Evolutionary conservation across 805 yeast genomes (phyloP).

Genomic region (Kregervanrija delftensis): DNA sequence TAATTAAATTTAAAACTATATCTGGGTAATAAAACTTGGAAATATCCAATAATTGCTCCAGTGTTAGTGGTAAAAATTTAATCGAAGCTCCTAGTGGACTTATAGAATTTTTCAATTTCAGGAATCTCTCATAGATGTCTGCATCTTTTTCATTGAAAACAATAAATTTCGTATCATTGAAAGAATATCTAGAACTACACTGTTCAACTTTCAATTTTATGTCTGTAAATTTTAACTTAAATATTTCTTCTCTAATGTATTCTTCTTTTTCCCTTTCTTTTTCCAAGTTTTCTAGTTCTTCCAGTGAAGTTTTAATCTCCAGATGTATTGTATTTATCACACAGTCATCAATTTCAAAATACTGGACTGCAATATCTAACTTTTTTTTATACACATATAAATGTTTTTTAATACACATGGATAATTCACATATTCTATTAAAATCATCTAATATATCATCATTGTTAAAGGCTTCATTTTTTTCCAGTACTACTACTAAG

Average conservation of each 20-base stretch:
- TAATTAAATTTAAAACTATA: conserved; percentile 26
- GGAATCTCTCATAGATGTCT: conserved; percentile 22
- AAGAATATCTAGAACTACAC: background rate
- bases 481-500: conserved; percentile 29
- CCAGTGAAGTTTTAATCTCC: conserved; percentile 32
- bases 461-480: conserved; percentile 2
- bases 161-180: conserved; percentile 2
- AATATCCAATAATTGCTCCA: conserved; percentile 33
- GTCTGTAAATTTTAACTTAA: background rate
- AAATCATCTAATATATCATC: conserved; percentile 23
- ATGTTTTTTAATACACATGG: conserved; percentile 21
- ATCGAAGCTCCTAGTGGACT: conserved; percentile 48
- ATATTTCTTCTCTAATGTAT: conserved; percentile 25
- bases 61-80: conserved; percentile 44
- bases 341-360: conserved; percentile 33
- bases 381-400: conserved; percentile 24
- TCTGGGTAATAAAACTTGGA: conserved; percentile 27
- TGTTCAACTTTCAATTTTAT: background rate
- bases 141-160: conserved; percentile 1
- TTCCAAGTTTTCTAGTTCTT: conserved; percentile 23
- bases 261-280: background rate
- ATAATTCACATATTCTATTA: conserved; percentile 28
- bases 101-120: conserved; percentile 33
- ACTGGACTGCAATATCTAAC: conserved; percentile 36
- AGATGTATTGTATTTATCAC: conserved; percentile 13